These are phyloP conservation scores for Penicillium fimorum DNA, from an alignment of 495 filamentous ascomycete genomes.

Conservation along the genomic window DNA sequence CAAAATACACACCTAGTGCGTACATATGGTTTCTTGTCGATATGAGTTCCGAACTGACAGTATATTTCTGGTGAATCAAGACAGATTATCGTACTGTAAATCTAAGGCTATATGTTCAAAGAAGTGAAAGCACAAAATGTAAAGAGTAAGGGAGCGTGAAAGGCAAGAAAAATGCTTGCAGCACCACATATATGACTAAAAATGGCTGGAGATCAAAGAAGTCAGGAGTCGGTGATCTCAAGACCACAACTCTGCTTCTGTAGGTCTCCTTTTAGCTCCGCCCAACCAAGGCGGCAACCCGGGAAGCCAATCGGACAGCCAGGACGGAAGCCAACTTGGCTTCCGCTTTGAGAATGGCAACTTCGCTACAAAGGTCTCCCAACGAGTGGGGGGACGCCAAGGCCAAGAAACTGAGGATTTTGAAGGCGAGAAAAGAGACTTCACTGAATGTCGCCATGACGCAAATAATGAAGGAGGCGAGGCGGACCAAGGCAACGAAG, in stretches of 20 bases:
- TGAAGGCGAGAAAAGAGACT: constrained; percentile 9
- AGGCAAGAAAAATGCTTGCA: background rate
- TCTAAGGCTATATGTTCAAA: background rate
- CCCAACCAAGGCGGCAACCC: constrained; percentile 9
- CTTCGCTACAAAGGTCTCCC: constrained; percentile 8
- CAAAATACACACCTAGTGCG: constrained; percentile 3
- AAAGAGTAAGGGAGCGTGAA: background rate
- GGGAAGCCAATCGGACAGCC: constrained; percentile 7
- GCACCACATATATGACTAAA: background rate
- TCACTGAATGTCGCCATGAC: constrained; percentile 13
- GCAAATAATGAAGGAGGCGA: constrained; percentile 7
- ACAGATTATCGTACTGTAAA: background rate
- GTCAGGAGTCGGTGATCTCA: constrained; percentile 6
- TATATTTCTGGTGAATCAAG: background rate
- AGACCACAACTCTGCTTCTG: constrained; percentile 29
- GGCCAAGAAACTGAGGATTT: constrained; percentile 24
- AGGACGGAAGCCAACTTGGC: constrained; percentile 15
- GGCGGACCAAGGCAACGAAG: constrained; percentile 4
- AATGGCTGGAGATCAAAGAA: background rate
- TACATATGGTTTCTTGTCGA: background rate
- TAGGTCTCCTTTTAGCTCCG: constrained; percentile 7
- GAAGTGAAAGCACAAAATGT: background rate
- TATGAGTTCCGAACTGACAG: background rate
- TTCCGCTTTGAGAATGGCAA: constrained; percentile 11
- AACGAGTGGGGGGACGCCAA: constrained; percentile 22